A percentile compares a stretch with the other conserved stretches of the same genome.
Conservation (phyloP, 176 grass and related monocot species). For the Zea luxurians region DNA sequence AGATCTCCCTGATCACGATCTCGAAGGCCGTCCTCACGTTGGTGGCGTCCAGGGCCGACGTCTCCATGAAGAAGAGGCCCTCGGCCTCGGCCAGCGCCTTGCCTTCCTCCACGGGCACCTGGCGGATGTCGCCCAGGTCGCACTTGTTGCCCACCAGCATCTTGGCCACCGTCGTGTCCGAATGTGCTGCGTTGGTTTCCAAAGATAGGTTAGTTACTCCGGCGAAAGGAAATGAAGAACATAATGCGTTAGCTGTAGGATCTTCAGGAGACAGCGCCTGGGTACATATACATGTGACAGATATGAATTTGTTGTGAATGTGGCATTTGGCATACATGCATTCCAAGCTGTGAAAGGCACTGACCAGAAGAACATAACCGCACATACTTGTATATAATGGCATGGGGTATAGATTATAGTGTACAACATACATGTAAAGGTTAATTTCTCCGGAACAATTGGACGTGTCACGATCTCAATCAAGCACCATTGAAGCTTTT, state of each 20-base stretch:
- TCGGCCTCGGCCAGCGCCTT: slow-evolving; percentile 74
- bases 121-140: slow-evolving; percentile 70
- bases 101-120: slow-evolving; percentile 67
- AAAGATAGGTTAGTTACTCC: neutral
- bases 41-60: slow-evolving; percentile 74
- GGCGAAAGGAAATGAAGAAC: neutral
- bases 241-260: neutral
- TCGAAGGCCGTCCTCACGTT: slow-evolving; percentile 82
- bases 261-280: neutral
- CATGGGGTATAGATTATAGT: neutral
- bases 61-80: slow-evolving; percentile 93
- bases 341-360: slow-evolving; percentile 4
- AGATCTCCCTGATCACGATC: slow-evolving; percentile 80
- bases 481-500: neutral
- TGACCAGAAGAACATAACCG: neutral
- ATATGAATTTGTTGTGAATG: neutral
- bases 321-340: neutral
- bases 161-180: slow-evolving; percentile 73
- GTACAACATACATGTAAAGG: neutral
- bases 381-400: neutral
- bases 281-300: neutral
- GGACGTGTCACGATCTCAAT: neutral
- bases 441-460: neutral
- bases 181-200: slow-evolving; percentile 63
- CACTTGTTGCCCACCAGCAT: slow-evolving; percentile 95